These are phyloP conservation scores for Bifiguratus adelaidae DNA, from an alignment of 192 early-diverging fungal genomes.

Conservation along the genomic window DNA sequence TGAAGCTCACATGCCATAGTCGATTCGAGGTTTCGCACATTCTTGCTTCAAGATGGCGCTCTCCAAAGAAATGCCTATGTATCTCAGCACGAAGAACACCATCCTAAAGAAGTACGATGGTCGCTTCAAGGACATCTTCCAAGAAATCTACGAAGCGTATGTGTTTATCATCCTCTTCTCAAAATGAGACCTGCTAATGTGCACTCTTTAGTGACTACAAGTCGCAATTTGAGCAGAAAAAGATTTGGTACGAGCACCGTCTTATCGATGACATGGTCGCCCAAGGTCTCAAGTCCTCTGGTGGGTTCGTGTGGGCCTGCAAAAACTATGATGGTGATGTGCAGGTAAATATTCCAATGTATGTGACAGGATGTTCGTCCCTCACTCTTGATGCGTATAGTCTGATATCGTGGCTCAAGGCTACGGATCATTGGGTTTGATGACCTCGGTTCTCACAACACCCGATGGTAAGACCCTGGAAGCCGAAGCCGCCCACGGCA, in stretches of 20 bases:
- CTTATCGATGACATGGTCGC: slow-evolving; percentile 99
- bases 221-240: slow-evolving; percentile 63
- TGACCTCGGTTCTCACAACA: slow-evolving; percentile 93
- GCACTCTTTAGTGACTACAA: slow-evolving; percentile 48
- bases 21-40: slow-evolving; percentile 91
- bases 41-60: slow-evolving; percentile 91
- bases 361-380: not conserved
- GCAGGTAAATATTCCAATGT: slow-evolving; percentile 50
- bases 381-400: not conserved
- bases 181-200: not conserved
- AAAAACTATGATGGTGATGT: slow-evolving; percentile 98
- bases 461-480: slow-evolving; percentile 88
- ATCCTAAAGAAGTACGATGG: slow-evolving; percentile 96
- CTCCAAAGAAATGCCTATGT: slow-evolving; percentile 83
- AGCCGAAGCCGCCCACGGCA: slow-evolving; percentile 96
- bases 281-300: slow-evolving; percentile 89
- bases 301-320: slow-evolving; percentile 88
- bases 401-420: slow-evolving; percentile 77
- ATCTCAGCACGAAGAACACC: slow-evolving; percentile 95
- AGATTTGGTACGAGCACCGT: slow-evolving; percentile 98
- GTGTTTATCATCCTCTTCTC: not conserved
- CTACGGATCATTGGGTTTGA: slow-evolving; percentile 85
- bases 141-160: slow-evolving; percentile 65
- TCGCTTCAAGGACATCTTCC: slow-evolving; percentile 97
- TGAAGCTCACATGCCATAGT: slow-evolving; percentile 23